Base-by-base conservation (phyloP, 768 basidiomycete species). In the Saitozyma podzolica region DNA sequence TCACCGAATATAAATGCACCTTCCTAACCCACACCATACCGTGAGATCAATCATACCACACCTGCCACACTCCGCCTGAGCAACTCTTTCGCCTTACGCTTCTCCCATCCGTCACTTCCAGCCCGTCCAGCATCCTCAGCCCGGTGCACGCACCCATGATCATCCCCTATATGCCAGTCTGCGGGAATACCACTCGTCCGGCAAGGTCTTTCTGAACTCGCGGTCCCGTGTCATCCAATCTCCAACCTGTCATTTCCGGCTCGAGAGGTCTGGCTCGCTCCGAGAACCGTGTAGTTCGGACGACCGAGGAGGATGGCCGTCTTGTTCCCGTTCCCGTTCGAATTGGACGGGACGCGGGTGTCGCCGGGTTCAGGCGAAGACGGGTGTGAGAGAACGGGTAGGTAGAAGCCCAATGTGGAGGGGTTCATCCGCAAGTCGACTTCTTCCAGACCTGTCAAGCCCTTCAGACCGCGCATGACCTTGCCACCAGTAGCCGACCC, bases 381-480 rank as follows among this genome's bases (percentile, higher is more conserved):
- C 83, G 29, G 29, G 61, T 90, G 86, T n/a, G 54, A 6, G 56
- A 93, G 83, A 62, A 97, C 81, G 20, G 96, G 92, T 41, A 96
- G 84, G 80, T 99, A 98, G 89, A 92, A 95, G 7, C 91, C 91
- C 10, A 97, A 86, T 17, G 94, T 97, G 69, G 90, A 92, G 1
- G 42, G 49, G 3, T 39, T 70, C 87, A 76, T 89, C 95, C 95
- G 85, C 79, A 96, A 86, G 82, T 98, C 95, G 48, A 94, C 78
- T 86, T 90, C 87, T 82, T 96, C 92, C 70, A 91, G 84, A 68
- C 90, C 88, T 1, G 83, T 82, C 84, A 95, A 86, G 55, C 86
- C 83, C 66, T 84, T 84, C 68, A 93, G 81, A 47, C 88, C 82
- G 59, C 85, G 83, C 16, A 19, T 14, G 16, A 13, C 17, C 45